Percentiles rank a stretch among this genome's conserved stretches.
Conservation (phyloP, 2,329 filamentous ascomycete genomes). For the Paecilomyces niveus region DNA sequence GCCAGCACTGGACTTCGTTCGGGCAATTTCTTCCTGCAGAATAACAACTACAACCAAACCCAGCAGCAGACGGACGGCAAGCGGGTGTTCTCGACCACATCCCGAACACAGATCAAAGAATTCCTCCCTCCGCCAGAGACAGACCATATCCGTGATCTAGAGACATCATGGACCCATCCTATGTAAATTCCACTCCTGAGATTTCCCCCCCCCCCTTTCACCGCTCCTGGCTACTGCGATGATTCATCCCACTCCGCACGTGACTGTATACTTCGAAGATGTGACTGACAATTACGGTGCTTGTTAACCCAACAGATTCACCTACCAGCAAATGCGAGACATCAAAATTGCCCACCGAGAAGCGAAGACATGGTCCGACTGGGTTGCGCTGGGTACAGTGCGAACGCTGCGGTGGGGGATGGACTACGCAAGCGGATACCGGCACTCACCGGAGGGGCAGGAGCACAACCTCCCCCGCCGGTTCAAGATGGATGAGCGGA, state of each 20-base stretch:
- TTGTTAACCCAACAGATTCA: constrained; percentile 48
- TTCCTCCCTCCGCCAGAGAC: constrained; percentile 57
- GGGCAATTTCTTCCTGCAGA: constrained; percentile 11
- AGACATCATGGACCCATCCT: constrained; percentile 63
- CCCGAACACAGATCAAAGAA: constrained; percentile 30
- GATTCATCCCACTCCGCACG: not conserved
- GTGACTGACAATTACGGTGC: constrained; percentile 7
- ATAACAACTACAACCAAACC: not conserved
- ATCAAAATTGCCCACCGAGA: constrained; percentile 72
- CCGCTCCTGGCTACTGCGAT: not conserved
- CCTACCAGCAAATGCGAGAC: constrained; percentile 67
- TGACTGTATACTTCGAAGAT: not conserved
- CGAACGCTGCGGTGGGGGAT: constrained; percentile 70
- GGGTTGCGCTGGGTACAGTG: constrained; percentile 69
- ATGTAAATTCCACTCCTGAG: constrained; percentile 28
- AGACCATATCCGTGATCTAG: constrained; percentile 54
- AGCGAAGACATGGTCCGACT: constrained; percentile 67
- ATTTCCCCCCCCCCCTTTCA: not conserved
- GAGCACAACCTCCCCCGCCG: constrained; percentile 45
- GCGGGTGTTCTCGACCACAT: constrained; percentile 33
- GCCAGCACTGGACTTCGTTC: constrained; percentile 17
- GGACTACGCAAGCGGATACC: constrained; percentile 74
- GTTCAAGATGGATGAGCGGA: constrained; percentile 69
- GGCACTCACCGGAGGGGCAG: constrained; percentile 55
- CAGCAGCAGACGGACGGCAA: constrained; percentile 11